Percentiles rank a stretch among this genome's conserved stretches.
Evolutionary conservation across 352 stramenopile genomes (phyloP).

Genomic region (Thraustotheca clavata): DNA sequence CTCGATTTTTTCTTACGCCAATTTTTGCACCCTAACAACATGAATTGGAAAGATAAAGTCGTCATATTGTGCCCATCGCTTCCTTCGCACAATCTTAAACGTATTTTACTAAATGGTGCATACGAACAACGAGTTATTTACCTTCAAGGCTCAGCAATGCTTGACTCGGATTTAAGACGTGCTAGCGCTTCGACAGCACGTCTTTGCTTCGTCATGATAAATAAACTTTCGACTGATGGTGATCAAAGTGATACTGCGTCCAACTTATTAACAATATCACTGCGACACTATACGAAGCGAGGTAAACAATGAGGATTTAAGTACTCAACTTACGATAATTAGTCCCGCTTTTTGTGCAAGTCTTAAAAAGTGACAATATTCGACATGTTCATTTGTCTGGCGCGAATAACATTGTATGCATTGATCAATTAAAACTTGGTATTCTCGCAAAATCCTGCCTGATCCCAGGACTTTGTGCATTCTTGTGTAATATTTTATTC

Average conservation of each 20-base stretch:
- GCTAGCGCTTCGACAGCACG: constrained; percentile 41
- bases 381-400: constrained; percentile 65
- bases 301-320: constrained; percentile 26
- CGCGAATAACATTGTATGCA: constrained; percentile 60
- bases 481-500: constrained; percentile 61
- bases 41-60: constrained; percentile 49
- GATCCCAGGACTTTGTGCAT: constrained; percentile 60
- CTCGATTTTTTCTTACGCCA: constrained; percentile 75
- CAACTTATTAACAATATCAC: constrained; percentile 65
- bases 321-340: not conserved
- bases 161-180: constrained; percentile 53
- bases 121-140: constrained; percentile 76
- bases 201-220: constrained; percentile 73
- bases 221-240: constrained; percentile 50
- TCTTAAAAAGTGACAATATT: constrained; percentile 71
- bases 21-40: constrained; percentile 62
- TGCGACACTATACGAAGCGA: constrained; percentile 59
- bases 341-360: constrained; percentile 65
- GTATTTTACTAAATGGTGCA: constrained; percentile 54
- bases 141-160: constrained; percentile 70
- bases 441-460: constrained; percentile 69
- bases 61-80: constrained; percentile 61
- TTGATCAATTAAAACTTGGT: constrained; percentile 64
- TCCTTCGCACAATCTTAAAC: constrained; percentile 45
- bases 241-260: constrained; percentile 66